phyloP scores from a whole-genome alignment of 306 rosid genomes.

The Mimosa bimucronata region DNA sequence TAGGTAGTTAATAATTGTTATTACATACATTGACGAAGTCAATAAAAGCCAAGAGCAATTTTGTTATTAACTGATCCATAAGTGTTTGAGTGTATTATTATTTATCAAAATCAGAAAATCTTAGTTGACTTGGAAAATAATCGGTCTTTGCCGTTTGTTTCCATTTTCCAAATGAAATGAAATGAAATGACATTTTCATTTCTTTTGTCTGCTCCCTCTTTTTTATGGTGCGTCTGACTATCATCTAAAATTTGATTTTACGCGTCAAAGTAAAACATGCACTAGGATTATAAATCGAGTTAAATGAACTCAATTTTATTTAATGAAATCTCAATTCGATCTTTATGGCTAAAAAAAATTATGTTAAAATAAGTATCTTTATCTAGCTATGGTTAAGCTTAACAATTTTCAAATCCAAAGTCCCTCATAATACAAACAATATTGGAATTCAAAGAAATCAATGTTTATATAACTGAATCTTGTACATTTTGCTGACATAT shows the following conservation, averaged over 20 bases:
- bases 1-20: not conserved
- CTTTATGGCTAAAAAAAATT: not conserved
- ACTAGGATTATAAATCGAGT: not conserved
- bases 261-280: not conserved
- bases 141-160: not conserved
- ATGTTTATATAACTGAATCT: too few species aligned
- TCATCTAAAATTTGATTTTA: not conserved
- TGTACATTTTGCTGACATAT: too few species aligned
- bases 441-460: not conserved
- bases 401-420: too few species aligned
- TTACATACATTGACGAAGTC: conserved; percentile 9
- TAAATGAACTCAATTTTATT: too few species aligned
- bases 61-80: not conserved
- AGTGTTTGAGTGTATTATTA: not conserved
- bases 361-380: not conserved
- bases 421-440: not conserved
- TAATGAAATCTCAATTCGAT: not conserved
- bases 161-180: not conserved
- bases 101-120: not conserved
- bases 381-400: not conserved
- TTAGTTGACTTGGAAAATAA: not conserved
- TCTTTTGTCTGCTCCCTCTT: not conserved
- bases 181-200: not conserved
- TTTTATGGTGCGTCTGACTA: not conserved
- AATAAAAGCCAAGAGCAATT: not conserved